Percentiles rank a stretch among this genome's conserved stretches.
Evolutionary conservation across 139 green algal species (phyloP).

Genomic region (Coelastrella sp.): DNA sequence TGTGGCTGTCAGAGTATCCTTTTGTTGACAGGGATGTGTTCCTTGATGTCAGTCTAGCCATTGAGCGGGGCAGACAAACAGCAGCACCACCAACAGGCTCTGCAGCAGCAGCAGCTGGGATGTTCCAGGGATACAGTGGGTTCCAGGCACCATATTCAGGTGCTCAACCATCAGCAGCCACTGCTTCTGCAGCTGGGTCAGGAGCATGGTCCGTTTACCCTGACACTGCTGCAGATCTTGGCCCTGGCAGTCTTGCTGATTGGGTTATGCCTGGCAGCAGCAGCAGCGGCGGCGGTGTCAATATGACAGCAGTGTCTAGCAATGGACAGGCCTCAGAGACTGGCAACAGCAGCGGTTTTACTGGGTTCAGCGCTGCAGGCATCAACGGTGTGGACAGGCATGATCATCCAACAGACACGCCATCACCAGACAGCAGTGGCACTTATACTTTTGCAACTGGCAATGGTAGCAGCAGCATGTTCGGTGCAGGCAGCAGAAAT

Average conservation of each 20-base stretch:
- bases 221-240: not conserved
- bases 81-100: not conserved
- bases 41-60: slow-evolving; percentile 73
- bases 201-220: not conserved
- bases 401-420: not conserved
- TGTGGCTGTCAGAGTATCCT: slow-evolving; percentile 89
- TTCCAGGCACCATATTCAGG: not conserved
- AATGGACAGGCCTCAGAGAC: not conserved
- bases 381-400: not conserved
- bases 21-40: slow-evolving; percentile 78
- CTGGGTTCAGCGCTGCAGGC: no score
- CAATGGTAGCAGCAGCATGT: not conserved
- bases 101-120: slow-evolving; percentile 18
- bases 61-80: slow-evolving; percentile 67
- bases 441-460: not conserved
- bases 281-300: slow-evolving; percentile 20
- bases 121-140: not conserved
- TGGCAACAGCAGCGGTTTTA: slow-evolving; percentile 13
- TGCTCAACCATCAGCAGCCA: slow-evolving; percentile 15
- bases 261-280: not conserved
- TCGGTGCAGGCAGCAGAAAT: slow-evolving; percentile 6
- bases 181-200: not conserved
- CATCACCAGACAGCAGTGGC: slow-evolving; percentile 5
- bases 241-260: not conserved
- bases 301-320: no score